phyloP scores from a whole-genome alignment of 192 early-diverging fungal species.

The Glomus cerebriforme region DNA sequence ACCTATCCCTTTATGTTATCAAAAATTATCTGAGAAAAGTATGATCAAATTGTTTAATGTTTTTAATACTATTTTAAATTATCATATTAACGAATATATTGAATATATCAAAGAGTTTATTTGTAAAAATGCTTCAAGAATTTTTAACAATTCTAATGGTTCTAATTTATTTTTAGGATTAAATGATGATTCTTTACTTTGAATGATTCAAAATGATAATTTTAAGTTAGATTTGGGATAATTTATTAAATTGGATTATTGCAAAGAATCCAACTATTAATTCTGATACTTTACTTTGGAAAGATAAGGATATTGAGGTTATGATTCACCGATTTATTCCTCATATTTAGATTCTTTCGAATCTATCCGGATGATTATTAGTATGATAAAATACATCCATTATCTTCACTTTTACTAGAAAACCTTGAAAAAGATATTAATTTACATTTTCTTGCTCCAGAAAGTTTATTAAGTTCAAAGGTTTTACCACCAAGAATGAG shows the following conservation, averaged over 20 bases:
- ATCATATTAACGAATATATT: too few relatives aligned
- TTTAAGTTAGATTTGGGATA: slow-evolving; percentile 20
- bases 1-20: too few relatives aligned
- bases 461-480: background rate
- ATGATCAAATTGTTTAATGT: background rate
- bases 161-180: slow-evolving; percentile 5
- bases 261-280: background rate
- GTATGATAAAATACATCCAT: slow-evolving; percentile 10
- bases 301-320: background rate
- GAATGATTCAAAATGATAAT: slow-evolving; percentile 20
- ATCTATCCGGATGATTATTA: slow-evolving; percentile 16
- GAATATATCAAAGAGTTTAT: too few relatives aligned
- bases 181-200: background rate
- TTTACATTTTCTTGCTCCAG: background rate
- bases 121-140: background rate
- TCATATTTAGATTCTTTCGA: slow-evolving; percentile 21
- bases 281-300: background rate
- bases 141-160: background rate
- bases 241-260: slow-evolving; percentile 11
- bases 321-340: background rate
- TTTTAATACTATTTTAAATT: background rate
- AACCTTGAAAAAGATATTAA: slow-evolving; percentile 8
- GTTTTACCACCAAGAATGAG: slow-evolving; percentile 5
- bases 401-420: background rate
- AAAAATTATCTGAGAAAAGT: background rate